These are phyloP conservation scores for Parathielavia appendiculata DNA, from an alignment of 495 filamentous ascomycete species.

Conservation along the genomic window DNA sequence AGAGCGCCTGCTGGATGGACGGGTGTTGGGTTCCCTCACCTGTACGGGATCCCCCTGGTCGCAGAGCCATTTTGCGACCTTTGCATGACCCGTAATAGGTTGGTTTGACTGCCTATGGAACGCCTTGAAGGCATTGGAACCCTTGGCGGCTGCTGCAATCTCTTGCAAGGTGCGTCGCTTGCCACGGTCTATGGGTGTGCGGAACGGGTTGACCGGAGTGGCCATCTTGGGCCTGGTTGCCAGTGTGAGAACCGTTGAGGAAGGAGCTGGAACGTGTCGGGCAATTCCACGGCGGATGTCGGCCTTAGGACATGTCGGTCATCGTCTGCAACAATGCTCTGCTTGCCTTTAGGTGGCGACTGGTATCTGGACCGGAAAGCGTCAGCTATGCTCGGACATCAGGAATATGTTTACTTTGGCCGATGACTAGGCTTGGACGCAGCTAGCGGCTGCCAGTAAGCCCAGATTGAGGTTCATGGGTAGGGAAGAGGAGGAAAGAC, in stretches of 20 bases:
- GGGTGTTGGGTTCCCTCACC: background rate
- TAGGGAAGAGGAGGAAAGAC: no score
- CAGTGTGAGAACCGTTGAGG: background rate
- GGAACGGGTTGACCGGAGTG: slow-evolving; percentile 3
- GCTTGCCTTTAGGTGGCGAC: no score
- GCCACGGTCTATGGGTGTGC: background rate
- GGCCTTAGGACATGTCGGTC: background rate
- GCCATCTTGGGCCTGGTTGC: background rate
- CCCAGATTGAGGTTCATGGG: no score
- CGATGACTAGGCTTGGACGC: no score
- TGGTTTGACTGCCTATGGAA: background rate
- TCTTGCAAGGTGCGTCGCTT: slow-evolving; percentile 5
- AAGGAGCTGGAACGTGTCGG: background rate
- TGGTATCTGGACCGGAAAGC: no score
- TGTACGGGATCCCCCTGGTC: background rate
- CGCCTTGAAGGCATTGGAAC: background rate
- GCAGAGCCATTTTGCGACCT: slow-evolving; percentile 1
- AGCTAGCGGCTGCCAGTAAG: no score
- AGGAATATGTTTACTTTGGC: no score
- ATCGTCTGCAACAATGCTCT: no score
- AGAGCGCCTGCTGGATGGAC: background rate
- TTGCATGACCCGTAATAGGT: background rate
- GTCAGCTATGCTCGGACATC: no score
- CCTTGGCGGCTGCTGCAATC: background rate
- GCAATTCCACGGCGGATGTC: background rate